These are phyloP conservation scores for Papiliotrema laurentii DNA, from an alignment of 1,284 basidiomycete species.

Conservation along the genomic window DNA sequence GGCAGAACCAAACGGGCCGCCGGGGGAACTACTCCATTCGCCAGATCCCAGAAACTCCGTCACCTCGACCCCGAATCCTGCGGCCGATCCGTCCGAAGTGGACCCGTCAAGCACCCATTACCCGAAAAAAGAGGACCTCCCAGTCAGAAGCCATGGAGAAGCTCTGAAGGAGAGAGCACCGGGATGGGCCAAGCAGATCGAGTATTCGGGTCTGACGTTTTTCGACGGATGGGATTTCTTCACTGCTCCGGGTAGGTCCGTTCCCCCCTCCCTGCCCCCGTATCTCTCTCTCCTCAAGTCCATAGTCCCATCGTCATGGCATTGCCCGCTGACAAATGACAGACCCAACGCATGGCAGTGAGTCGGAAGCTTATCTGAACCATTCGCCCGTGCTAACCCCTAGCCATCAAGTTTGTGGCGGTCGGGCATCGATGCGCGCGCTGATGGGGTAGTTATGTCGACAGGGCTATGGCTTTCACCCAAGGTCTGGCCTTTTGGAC, in stretches of 20 bases:
- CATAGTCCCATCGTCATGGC: not conserved
- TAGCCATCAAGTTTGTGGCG: slow-evolving; percentile 3
- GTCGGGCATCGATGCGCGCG: not conserved
- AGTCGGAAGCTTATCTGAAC: slow-evolving; percentile 8
- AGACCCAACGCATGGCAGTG: slow-evolving; percentile 42
- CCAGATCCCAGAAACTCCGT: no score
- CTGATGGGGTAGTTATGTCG: slow-evolving; percentile 21
- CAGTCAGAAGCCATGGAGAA: no score
- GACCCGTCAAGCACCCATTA: no score
- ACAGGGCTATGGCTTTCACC: slow-evolving; percentile 17
- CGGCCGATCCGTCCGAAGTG: no score
- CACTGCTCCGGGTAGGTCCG: slow-evolving; percentile 2
- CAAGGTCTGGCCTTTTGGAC: slow-evolving; percentile 36
- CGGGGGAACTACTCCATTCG: no score
- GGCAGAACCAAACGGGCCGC: no score
- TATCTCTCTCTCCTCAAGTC: no score
- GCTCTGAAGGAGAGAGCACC: not conserved
- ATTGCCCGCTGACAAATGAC: slow-evolving; percentile 4
- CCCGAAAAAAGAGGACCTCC: no score
- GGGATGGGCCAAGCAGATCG: slow-evolving; percentile 15
- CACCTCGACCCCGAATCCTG: no score
- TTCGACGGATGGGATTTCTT: slow-evolving; percentile 29
- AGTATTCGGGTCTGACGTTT: slow-evolving; percentile 39
- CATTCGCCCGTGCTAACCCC: not conserved
- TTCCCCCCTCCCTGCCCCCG: not conserved